Evolutionary conservation across 768 basidiomycete species (phyloP).

Genomic region (Leccinum longicurvipes): DNA sequence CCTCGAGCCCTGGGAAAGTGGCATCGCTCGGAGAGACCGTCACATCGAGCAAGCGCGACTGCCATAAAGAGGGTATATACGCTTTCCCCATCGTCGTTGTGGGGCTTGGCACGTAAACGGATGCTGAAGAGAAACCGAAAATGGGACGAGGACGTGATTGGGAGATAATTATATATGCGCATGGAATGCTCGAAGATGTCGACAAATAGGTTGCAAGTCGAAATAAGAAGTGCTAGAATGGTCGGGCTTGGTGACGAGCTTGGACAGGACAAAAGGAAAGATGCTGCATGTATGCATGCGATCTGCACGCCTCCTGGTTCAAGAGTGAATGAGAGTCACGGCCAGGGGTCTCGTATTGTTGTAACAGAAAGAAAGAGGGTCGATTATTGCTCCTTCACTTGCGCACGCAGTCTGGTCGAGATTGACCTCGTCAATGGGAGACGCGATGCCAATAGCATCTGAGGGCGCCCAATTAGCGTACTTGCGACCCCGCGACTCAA

Average conservation of each 20-base stretch:
- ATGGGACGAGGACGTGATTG: background rate
- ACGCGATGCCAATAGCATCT: conserved; percentile 10
- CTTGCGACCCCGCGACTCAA: conserved; percentile 4
- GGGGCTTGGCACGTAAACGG: background rate
- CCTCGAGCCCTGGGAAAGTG: background rate
- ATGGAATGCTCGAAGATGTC: conserved; percentile 2
- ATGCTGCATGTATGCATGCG: background rate
- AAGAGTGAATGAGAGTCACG: background rate
- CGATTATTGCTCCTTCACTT: background rate
- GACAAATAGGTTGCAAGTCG: background rate
- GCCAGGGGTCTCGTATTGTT: background rate
- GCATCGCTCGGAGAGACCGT: background rate
- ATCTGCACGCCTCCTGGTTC: background rate
- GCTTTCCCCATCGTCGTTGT: background rate
- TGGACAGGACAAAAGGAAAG: background rate
- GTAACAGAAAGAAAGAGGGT: background rate
- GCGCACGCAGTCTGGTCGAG: background rate
- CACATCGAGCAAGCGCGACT: background rate
- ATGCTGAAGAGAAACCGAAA: background rate
- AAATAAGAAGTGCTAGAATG: background rate
- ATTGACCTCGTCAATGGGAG: background rate
- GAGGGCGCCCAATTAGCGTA: background rate
- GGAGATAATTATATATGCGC: background rate
- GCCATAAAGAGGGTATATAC: background rate
- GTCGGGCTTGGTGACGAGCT: background rate